These are phyloP conservation scores for Sparassis latifolia DNA, from an alignment of 1,284 basidiomycete genomes.

Conservation along the genomic window DNA sequence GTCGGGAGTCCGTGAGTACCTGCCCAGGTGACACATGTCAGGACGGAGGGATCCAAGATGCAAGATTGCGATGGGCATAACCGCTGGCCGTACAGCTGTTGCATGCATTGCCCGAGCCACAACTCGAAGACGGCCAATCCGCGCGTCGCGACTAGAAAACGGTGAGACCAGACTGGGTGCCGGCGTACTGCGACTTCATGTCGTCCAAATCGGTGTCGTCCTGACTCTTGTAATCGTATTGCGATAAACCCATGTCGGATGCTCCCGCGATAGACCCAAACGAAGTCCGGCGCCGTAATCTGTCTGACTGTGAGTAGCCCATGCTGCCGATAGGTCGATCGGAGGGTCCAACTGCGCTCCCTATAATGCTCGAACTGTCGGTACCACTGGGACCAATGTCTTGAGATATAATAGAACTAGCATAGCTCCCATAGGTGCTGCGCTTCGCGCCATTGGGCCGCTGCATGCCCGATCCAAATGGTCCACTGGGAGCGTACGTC, in stretches of 20 bases:
- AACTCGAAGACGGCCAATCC: constrained; percentile 10
- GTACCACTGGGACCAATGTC: constrained; percentile 63
- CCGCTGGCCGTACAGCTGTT: neutral
- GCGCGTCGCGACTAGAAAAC: constrained; percentile 49
- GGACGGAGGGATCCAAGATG: constrained; percentile 17
- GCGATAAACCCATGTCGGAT: constrained; percentile 70
- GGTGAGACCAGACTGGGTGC: constrained; percentile 76
- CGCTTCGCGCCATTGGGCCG: constrained; percentile 63
- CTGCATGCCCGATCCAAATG: constrained; percentile 59
- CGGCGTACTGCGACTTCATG: constrained; percentile 78
- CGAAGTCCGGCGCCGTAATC: constrained; percentile 60
- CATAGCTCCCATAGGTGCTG: constrained; percentile 78
- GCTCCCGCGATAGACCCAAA: constrained; percentile 71
- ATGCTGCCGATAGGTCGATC: constrained; percentile 49
- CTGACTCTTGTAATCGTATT: constrained; percentile 84
- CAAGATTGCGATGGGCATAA: constrained; percentile 11
- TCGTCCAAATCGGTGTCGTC: constrained; percentile 76
- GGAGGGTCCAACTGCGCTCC: constrained; percentile 38
- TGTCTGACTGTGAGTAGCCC: constrained; percentile 78
- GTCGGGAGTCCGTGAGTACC: neutral
- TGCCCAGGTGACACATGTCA: neutral
- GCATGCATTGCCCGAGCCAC: constrained; percentile 4
- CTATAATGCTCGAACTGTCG: constrained; percentile 56
- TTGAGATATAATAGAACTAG: constrained; percentile 87
- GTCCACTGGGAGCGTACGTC: constrained; percentile 67